These are phyloP conservation scores for Ascocoryne sarcoides DNA, from an alignment of 2,329 filamentous ascomycete genomes.

Conservation along the genomic window DNA sequence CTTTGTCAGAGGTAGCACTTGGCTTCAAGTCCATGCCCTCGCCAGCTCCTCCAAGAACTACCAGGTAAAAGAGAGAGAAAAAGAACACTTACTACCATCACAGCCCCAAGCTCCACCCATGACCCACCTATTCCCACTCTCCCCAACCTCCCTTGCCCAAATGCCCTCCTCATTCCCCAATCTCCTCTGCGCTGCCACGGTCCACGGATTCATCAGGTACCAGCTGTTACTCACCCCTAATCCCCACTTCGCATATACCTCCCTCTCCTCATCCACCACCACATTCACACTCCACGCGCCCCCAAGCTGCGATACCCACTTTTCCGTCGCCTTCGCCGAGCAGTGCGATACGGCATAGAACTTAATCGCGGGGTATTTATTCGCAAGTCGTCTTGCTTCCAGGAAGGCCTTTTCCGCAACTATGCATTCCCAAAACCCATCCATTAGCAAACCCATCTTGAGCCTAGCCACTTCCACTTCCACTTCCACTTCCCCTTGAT, in stretches of 20 bases:
- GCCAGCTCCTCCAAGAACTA: too few species aligned
- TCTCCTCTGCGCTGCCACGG: constrained; percentile 46
- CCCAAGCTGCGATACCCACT: constrained; percentile 24
- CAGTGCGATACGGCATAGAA: constrained; percentile 58
- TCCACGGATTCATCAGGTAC: constrained; percentile 52
- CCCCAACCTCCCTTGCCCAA: constrained; percentile 43
- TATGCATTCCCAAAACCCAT: constrained; percentile 29
- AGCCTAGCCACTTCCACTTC: too few species aligned
- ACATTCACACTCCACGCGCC: constrained; percentile 42
- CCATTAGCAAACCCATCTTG: constrained; percentile 4
- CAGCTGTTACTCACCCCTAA: constrained; percentile 52
- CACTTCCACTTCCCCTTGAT: too few species aligned
- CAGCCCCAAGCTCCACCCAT: constrained; percentile 46
- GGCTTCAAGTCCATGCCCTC: too few species aligned
- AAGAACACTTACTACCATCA: constrained; percentile 20
- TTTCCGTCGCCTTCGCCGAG: constrained; percentile 47
- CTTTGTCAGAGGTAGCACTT: too few species aligned
- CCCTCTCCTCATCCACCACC: constrained; percentile 51
- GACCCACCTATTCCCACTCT: constrained; percentile 60
- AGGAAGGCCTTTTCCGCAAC: constrained; percentile 62
- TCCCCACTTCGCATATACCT: constrained; percentile 58
- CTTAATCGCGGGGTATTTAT: constrained; percentile 40
- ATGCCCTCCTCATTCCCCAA: constrained; percentile 56
- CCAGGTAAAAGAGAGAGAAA: too few species aligned
- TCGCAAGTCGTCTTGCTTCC: constrained; percentile 43